Percentiles rank a stretch among this genome's conserved stretches.
These are phyloP conservation scores for Hagleromyces aurorensis DNA, from an alignment of 805 yeast genomes.

Conservation along the genomic window DNA sequence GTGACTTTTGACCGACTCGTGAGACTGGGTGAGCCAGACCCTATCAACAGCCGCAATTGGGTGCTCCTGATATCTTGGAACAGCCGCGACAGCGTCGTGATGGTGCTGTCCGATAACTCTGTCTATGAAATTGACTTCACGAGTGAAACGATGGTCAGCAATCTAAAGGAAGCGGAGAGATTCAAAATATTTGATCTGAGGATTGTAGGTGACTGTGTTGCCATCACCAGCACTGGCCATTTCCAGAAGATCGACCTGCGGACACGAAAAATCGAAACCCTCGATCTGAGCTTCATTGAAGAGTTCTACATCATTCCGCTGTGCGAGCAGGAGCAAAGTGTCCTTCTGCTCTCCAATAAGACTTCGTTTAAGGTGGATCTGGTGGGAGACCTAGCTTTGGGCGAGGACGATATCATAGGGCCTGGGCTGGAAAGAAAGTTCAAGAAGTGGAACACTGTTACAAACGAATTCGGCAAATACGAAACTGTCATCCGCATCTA, in stretches of 20 bases:
- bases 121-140: slow-evolving; percentile 9
- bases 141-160: background rate
- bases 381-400: slow-evolving; percentile 6
- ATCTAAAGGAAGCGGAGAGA: slow-evolving; percentile 11
- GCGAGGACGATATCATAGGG: slow-evolving; percentile 16
- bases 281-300: slow-evolving; percentile 9
- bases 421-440: slow-evolving; percentile 24
- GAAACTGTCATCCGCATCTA: slow-evolving; percentile 22
- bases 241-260: slow-evolving; percentile 9
- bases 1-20: no score
- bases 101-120: slow-evolving; percentile 20
- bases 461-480: slow-evolving; percentile 23
- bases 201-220: slow-evolving; percentile 8
- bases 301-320: slow-evolving; percentile 19
- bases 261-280: slow-evolving; percentile 1
- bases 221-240: slow-evolving; percentile 13
- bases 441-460: slow-evolving; percentile 22
- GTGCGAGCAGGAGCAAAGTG: slow-evolving; percentile 5
- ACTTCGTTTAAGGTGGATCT: slow-evolving; percentile 13
- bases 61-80: slow-evolving; percentile 17
- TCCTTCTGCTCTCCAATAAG: slow-evolving; percentile 16
- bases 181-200: slow-evolving; percentile 18
- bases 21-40: slow-evolving; percentile 3
- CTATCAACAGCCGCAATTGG: slow-evolving; percentile 12
- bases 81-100: slow-evolving; percentile 6